Conservation (phyloP, 768 basidiomycete genomes). For the Calocera cornea region DNA sequence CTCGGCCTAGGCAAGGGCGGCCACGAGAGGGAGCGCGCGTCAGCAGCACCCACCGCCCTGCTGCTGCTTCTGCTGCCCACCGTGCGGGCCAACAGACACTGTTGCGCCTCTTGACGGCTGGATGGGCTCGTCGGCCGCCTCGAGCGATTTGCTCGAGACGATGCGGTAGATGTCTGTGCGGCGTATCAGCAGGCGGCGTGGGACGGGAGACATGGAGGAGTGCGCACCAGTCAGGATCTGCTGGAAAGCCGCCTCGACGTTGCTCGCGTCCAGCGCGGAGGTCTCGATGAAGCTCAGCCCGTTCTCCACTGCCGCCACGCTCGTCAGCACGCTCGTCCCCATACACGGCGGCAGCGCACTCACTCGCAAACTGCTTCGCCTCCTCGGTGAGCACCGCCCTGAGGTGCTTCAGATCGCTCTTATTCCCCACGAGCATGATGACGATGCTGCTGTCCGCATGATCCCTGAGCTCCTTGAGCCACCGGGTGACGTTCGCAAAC, state of each 20-base stretch:
- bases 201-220: not conserved
- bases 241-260: conserved; percentile 96
- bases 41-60: not conserved
- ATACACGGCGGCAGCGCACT: conserved; percentile 21
- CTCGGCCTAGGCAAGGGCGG: not conserved
- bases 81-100: conserved; percentile 56
- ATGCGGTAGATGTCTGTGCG: conserved; percentile 80
- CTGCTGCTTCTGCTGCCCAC: not conserved
- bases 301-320: conserved; percentile 53
- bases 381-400: conserved; percentile 95
- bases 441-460: conserved; percentile 27
- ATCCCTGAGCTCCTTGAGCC: conserved; percentile 94
- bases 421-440: conserved; percentile 32
- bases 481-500: conserved; percentile 28
- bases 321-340: not conserved
- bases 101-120: conserved; percentile 69
- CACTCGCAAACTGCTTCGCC: conserved; percentile 81
- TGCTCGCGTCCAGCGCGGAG: conserved; percentile 97
- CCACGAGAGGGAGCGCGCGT: not conserved
- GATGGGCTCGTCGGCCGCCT: conserved; percentile 58
- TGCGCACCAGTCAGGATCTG: conserved; percentile 54
- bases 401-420: conserved; percentile 69
- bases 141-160: conserved; percentile 89
- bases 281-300: conserved; percentile 94
- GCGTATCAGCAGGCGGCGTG: not conserved